Percentiles rank a stretch among this genome's conserved stretches.
Evolutionary conservation across 2,329 filamentous ascomycete species (phyloP).

Genomic region (Acarospora socialis): DNA sequence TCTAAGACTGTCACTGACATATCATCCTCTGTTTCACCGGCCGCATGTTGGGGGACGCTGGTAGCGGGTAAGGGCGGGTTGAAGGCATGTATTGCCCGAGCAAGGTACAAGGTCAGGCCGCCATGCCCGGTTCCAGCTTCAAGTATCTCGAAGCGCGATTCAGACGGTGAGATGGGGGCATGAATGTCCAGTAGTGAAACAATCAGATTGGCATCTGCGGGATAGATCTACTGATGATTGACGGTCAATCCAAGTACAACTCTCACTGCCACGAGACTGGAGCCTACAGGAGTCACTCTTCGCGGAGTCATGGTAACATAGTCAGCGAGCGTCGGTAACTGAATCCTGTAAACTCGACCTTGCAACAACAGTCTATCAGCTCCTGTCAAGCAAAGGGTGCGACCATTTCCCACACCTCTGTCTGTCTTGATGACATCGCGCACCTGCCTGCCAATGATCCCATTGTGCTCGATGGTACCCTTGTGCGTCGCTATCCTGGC

Average conservation of each 20-base stretch:
- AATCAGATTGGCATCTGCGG: conserved; percentile 60
- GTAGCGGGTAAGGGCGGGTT: conserved; percentile 39
- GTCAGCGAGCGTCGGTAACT: conserved; percentile 55
- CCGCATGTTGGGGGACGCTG: neutral
- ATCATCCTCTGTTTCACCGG: neutral
- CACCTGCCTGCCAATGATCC: conserved; percentile 49
- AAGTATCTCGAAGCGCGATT: conserved; percentile 52
- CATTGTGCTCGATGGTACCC: conserved; percentile 29
- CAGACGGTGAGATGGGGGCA: conserved; percentile 21
- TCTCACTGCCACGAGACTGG: conserved; percentile 4
- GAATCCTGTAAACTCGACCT: conserved; percentile 40
- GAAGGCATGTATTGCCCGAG: conserved; percentile 59
- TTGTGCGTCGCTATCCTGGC: conserved; percentile 23
- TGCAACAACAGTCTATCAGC: conserved; percentile 2
- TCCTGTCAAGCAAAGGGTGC: conserved; percentile 2
- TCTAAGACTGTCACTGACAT: no score
- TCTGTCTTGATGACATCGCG: conserved; percentile 45
- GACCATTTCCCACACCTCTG: conserved; percentile 25
- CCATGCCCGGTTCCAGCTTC: conserved; percentile 81
- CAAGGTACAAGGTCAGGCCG: conserved; percentile 59
- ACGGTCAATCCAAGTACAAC: conserved; percentile 4
- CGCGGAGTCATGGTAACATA: conserved; percentile 55
- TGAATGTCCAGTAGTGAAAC: conserved; percentile 65
- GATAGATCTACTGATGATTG: conserved; percentile 45
- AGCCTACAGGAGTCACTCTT: conserved; percentile 57